Conservation (phyloP, 1,139 yeast species). For the Citeromyces hawaiiensis region DNA sequence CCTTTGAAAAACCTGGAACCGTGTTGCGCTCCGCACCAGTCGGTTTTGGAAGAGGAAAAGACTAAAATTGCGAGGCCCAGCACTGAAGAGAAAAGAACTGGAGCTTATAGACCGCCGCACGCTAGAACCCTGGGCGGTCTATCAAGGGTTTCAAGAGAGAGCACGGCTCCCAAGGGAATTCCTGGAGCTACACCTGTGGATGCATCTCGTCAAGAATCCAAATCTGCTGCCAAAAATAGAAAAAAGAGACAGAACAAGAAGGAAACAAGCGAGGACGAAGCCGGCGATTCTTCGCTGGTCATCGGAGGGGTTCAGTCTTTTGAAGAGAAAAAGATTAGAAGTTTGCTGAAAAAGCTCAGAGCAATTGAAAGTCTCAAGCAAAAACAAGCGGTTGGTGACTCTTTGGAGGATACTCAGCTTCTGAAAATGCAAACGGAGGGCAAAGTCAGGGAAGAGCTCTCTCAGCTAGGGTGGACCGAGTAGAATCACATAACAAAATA, state of each 20-base stretch:
- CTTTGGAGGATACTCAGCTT: slow-evolving; percentile 85
- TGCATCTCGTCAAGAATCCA: slow-evolving; percentile 19
- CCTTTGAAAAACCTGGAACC: slow-evolving; percentile 13
- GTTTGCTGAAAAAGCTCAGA: slow-evolving; percentile 80
- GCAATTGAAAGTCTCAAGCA: slow-evolving; percentile 85
- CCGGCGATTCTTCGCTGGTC: slow-evolving; percentile 18
- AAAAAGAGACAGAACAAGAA: slow-evolving; percentile 1
- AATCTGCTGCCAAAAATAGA: slow-evolving; percentile 12
- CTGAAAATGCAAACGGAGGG: slow-evolving; percentile 81
- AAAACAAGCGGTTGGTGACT: slow-evolving; percentile 75
- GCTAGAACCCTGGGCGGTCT: slow-evolving; percentile 39
- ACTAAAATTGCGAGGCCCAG: slow-evolving; percentile 33
- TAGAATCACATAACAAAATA: slow-evolving; percentile 3
- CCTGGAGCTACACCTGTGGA: slow-evolving; percentile 20
- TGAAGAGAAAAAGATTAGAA: slow-evolving; percentile 88
- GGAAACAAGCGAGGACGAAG: slow-evolving; percentile 1
- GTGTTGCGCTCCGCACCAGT: slow-evolving; percentile 31
- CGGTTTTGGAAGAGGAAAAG: slow-evolving; percentile 43
- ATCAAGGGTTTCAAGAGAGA: slow-evolving; percentile 16
- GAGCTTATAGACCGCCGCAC: slow-evolving; percentile 95
- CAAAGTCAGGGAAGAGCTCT: slow-evolving; percentile 62
- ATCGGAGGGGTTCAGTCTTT: slow-evolving; percentile 52
- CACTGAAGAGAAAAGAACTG: slow-evolving; percentile 64
- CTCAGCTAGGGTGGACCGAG: slow-evolving; percentile 43
- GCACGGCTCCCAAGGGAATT: slow-evolving; percentile 20